Evolutionary conservation across 1,284 basidiomycete species (phyloP), one percentile per base, ranked within the genome.

Genomic region (Ceratorhiza oryzae-sativae): DNA sequence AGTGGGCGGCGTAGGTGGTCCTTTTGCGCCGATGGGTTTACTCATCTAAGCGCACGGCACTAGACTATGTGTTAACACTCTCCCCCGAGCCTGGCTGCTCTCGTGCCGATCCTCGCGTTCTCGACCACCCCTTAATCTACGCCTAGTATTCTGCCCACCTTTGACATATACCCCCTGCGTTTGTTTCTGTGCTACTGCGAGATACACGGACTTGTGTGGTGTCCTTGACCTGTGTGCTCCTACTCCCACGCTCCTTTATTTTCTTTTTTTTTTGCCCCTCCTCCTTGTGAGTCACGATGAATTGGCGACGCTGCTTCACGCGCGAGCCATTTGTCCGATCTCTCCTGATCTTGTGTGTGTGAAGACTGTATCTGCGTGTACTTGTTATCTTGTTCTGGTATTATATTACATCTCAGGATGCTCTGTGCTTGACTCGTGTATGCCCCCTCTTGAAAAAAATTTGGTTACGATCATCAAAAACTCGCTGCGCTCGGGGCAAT

Each of bases 1-100:
- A 49, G 63, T 67, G 49, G 63, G 49, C 63, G 63, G 63, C 49
- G 61, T 63, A 36, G 45, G 45, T 49, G 61, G 61, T 34, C 32
- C 63, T 25, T 67, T 67, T 67, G 63, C 63, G 49, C 63, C 63
- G 15, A 67, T 67, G 63, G 63, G 63, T 55, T 49, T 67, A 25
- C 36, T 67, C 48, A 67, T 67, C 63, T 67, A 42, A 58, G 56
- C 56, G 56, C 56, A 49, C 56, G 56, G 56, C 34, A 58, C 56
- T 58, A 20, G 36, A 58, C 10, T 39, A 58, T 39, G 25, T 49
- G 12, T 58, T 58, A 23, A 34, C n/a, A 27, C 32, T 8, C 13
- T 10, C 6, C 4, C 41, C 20, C 34, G 56, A 41, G 56, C 56
- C 56, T 58, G 56, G 56, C 27, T 39, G 56, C 56, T 58, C 56